Conservation (phyloP, 371 early-diverging fungal genomes). For the Mortierella polycephala region DNA sequence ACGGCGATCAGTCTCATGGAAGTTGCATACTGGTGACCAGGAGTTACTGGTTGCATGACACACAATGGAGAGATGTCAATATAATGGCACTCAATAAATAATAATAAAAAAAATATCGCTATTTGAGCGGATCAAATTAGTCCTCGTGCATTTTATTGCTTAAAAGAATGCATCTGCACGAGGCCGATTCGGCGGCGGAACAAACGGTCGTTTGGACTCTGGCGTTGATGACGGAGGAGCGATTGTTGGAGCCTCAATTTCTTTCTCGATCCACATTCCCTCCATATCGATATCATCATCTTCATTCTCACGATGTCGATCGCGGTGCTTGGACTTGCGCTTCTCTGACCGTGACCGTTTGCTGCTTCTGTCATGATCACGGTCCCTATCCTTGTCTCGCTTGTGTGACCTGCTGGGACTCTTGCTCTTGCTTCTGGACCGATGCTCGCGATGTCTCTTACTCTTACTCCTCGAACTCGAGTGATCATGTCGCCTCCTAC, state of each 20-base stretch:
- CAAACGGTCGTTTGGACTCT: background rate
- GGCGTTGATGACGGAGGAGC: background rate
- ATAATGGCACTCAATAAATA: too few relatives aligned
- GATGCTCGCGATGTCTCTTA: constrained; percentile 12
- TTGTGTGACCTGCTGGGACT: constrained; percentile 31
- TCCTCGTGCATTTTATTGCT: background rate
- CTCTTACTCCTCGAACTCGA: constrained; percentile 8
- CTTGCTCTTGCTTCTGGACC: constrained; percentile 22
- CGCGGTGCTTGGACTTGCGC: constrained; percentile 20
- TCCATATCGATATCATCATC: constrained; percentile 38
- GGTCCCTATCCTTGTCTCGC: constrained; percentile 35
- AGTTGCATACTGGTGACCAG: too few relatives aligned
- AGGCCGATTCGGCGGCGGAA: background rate
- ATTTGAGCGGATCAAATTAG: too few relatives aligned
- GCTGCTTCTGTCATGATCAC: constrained; percentile 25
- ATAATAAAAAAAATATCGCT: too few relatives aligned
- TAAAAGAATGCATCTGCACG: constrained; percentile 7
- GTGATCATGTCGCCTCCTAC: background rate
- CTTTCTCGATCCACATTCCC: constrained; percentile 58
- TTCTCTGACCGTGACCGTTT: constrained; percentile 19
- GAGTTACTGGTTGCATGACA: too few relatives aligned
- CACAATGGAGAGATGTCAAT: too few relatives aligned
- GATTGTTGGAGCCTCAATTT: constrained; percentile 8
- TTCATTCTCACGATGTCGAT: constrained; percentile 3
- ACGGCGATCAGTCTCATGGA: too few relatives aligned